Base-by-base conservation (phyloP, 371 early-diverging fungal genomes). In the Mortierella sp. region DNA sequence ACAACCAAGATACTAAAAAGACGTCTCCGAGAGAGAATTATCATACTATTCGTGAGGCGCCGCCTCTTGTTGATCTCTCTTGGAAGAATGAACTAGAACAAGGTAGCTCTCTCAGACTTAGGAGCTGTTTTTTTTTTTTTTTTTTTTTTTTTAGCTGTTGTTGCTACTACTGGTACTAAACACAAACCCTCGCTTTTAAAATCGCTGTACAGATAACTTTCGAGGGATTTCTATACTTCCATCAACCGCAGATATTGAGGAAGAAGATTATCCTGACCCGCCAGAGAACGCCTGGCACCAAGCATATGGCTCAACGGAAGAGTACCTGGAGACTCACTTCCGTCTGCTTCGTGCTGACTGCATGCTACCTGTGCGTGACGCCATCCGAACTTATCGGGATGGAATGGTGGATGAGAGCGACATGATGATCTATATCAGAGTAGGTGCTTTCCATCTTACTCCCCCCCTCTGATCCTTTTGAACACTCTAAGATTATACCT, bases 261-360 rank as follows among this genome's bases (percentile, higher is more conserved):
- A 29, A 5, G 75, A 75, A 2, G 56, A 63, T 7, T 70, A 63
- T 7, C 75, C 75, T 4, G 77, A 82, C 6, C 80, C 91, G 2
- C 90, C 91, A 0, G 70, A 88, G 19, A 90, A 90, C 66, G 81
- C 77, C 50, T 68, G 76, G 16, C 80, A 84, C 63, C 66, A 73
- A 14, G 70, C 87, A 1, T 87, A 88, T 48, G 87, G 88, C 7
- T 84, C 82, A 16, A 74, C 80, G 0, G 87, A 90, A 1, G 81
- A 89, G 53, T 89, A 91, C 61, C 61, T 91, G 1, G 85, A 88
- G 64, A 89, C 91, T 0, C 91, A 92, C 51, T 92, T 87, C 63
- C 84, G 83, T 45, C 72, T 93, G 52, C 81, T 93, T 74, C 83
- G 91, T 0, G 89, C 89, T 19, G 93, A 92, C 62, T 83, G 85